Conservation (phyloP, 495 filamentous ascomycete species). For the Hypoxylon lienhwacheense region DNA sequence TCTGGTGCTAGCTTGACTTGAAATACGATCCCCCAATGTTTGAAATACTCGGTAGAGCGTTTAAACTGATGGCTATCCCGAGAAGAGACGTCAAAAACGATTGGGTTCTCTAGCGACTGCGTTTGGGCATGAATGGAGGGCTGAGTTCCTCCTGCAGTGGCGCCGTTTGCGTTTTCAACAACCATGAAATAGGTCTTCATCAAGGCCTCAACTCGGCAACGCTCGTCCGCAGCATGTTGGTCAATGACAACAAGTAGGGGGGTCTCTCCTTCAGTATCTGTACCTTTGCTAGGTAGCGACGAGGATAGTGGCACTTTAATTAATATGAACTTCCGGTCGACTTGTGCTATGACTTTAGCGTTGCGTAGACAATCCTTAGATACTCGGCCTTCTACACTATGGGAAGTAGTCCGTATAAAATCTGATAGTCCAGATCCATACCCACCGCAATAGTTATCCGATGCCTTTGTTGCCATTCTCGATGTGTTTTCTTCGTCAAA, state of each 20-base stretch:
- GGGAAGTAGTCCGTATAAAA: slow-evolving; percentile 21
- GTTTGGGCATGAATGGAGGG: slow-evolving; percentile 19
- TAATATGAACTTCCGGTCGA: slow-evolving; percentile 89
- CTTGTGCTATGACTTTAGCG: slow-evolving; percentile 74
- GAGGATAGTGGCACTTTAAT: slow-evolving; percentile 52
- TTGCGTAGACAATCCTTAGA: slow-evolving; percentile 64
- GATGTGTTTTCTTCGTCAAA: slow-evolving; percentile 33
- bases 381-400: slow-evolving; percentile 56
- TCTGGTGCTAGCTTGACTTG: slow-evolving; percentile 30
- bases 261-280: not conserved
- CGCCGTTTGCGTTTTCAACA: not conserved
- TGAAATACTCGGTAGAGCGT: slow-evolving; percentile 58
- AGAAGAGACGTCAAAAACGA: slow-evolving; percentile 62
- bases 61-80: slow-evolving; percentile 61
- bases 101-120: slow-evolving; percentile 49
- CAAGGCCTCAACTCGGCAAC: slow-evolving; percentile 76
- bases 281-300: not conserved
- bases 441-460: slow-evolving; percentile 13
- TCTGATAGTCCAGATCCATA: slow-evolving; percentile 29
- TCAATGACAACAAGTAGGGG: slow-evolving; percentile 75
- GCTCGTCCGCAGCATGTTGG: slow-evolving; percentile 93
- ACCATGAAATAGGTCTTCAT: slow-evolving; percentile 45
- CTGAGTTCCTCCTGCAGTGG: slow-evolving; percentile 10
- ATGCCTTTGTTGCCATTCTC: slow-evolving; percentile 35
- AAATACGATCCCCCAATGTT: slow-evolving; percentile 73